Percentiles rank a stretch among this genome's conserved stretches.
Conservation (phyloP, 345 rosid genomes). For the Brassica rapa region DNA sequence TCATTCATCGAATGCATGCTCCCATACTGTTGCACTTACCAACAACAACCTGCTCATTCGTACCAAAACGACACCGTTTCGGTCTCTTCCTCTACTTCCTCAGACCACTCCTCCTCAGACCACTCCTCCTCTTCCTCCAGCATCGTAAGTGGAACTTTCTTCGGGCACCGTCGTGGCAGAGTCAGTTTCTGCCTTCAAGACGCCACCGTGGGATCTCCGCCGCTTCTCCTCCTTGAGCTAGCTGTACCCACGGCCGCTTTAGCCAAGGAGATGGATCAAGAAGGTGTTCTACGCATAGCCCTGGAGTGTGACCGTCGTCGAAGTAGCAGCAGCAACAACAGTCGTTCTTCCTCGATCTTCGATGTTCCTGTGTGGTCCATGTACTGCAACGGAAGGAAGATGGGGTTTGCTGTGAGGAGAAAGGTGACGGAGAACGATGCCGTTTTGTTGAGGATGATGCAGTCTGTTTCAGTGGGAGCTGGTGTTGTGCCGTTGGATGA, state of each 20-base stretch:
- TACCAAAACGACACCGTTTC: conserved; percentile 37
- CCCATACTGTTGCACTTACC: conserved; percentile 71
- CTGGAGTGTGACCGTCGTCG: conserved; percentile 57
- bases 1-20: conserved; percentile 78
- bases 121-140: conserved; percentile 28
- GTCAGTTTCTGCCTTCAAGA: conserved; percentile 88
- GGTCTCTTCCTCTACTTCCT: conserved; percentile 29
- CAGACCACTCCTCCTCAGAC: conserved; percentile 29
- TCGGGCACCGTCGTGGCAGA: conserved; percentile 76
- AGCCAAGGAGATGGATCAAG: conserved; percentile 77
- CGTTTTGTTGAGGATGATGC: conserved; percentile 66
- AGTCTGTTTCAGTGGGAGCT: conserved; percentile 78
- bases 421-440: conserved; percentile 51
- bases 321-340: conserved; percentile 11
- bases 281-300: conserved; percentile 67
- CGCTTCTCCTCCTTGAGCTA: conserved; percentile 67
- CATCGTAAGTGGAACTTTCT: conserved; percentile 70
- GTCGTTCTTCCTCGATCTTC: conserved; percentile 41
- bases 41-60: conserved; percentile 10
- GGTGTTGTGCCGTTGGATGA: conserved; percentile 58
- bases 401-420: conserved; percentile 71
- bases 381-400: conserved; percentile 84
- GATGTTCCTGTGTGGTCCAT: conserved; percentile 78
- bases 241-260: conserved; percentile 74
- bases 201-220: conserved; percentile 41